Evolutionary conservation across 192 early-diverging fungal genomes (phyloP), one percentile per base, ranked within the genome.

Genomic region (Geranomyces michiganensis): DNA sequence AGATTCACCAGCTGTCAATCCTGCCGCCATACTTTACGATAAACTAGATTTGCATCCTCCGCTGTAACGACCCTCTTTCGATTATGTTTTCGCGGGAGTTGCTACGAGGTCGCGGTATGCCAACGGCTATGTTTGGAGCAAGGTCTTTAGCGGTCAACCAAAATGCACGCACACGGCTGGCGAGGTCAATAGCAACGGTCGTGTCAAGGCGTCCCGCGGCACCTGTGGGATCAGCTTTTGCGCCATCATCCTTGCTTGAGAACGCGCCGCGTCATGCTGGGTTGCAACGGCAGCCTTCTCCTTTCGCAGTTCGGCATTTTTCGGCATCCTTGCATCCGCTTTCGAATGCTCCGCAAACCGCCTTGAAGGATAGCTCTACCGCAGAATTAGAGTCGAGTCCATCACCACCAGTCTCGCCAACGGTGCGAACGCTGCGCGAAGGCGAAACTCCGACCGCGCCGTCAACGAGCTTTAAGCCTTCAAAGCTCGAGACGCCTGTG

Each of bases 401-500:
- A 26, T 26, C 51, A n/a, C 15, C 24, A 14, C 12, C 46, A 10
- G 12, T 47, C 19, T 19, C 46, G 46, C 10, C 46, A 47, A 47
- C 46, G 19, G 12, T 47, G 12, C 46, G 46, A 47, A 10, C 19
- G 12, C 46, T 47, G 10, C 46, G 46, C 19, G 46, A 47, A 47
- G 12, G 19, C 12, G 46, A 47, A 47, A 19, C 46, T 47, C 46
- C 46, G 12, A 47, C 19, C 17, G 17, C 51, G 7, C 19, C 24
- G 19, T 24, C 51, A 7, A 53, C 19, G 7, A 53, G 15, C 17
- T 7, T 24, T 26, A 60, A 60, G 58, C 58, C 58, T 17, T 9
- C 58, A 32, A 83, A 83, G 68, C 73, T 61, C n/a, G 81, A 83
- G 49, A 74, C 76, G 0, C 67, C 71, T 12, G 70, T 83, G 26